These are phyloP conservation scores for Hypomontagnella monticulosa DNA, from an alignment of 495 filamentous ascomycete species.

Conservation along the genomic window DNA sequence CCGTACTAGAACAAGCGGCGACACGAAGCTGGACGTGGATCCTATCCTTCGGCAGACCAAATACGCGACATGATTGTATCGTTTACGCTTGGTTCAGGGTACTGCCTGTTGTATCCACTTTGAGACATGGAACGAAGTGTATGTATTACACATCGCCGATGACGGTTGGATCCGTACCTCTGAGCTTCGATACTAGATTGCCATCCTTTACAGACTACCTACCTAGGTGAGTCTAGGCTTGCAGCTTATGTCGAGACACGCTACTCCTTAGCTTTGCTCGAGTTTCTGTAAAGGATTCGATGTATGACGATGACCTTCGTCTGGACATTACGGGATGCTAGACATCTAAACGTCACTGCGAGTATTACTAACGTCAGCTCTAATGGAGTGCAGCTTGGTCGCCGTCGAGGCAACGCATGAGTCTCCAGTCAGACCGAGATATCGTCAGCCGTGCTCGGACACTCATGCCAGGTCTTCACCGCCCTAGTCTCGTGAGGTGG, in stretches of 20 bases:
- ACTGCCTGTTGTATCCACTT: constrained; percentile 22
- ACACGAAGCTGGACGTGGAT: constrained; percentile 31
- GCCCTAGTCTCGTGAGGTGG: constrained; percentile 26
- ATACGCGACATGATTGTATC: constrained; percentile 37
- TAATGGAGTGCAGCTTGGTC: constrained; percentile 7
- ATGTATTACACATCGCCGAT: constrained; percentile 28
- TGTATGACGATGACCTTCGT: constrained; percentile 13
- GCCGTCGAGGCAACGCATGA: constrained; percentile 10
- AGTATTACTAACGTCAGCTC: constrained; percentile 14
- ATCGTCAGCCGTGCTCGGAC: constrained; percentile 28
- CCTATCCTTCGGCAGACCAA: constrained; percentile 31
- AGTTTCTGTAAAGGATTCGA: constrained; percentile 5
- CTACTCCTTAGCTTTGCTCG: background rate
- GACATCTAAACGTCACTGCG: constrained; percentile 7
- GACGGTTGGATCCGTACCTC: constrained; percentile 15
- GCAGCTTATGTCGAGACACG: constrained; percentile 2
- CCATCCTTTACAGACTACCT: constrained; percentile 8
- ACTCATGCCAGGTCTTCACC: constrained; percentile 25
- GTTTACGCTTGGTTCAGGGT: constrained; percentile 26
- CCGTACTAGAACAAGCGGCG: background rate
- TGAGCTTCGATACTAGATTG: no score
- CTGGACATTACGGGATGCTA: constrained; percentile 8
- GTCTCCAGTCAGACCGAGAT: constrained; percentile 20
- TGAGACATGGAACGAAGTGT: constrained; percentile 14
- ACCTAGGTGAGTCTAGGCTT: constrained; percentile 19